Evolutionary conservation across 1,139 yeast species (phyloP).

Genomic region (Sugiyamaella xylanicola): DNA sequence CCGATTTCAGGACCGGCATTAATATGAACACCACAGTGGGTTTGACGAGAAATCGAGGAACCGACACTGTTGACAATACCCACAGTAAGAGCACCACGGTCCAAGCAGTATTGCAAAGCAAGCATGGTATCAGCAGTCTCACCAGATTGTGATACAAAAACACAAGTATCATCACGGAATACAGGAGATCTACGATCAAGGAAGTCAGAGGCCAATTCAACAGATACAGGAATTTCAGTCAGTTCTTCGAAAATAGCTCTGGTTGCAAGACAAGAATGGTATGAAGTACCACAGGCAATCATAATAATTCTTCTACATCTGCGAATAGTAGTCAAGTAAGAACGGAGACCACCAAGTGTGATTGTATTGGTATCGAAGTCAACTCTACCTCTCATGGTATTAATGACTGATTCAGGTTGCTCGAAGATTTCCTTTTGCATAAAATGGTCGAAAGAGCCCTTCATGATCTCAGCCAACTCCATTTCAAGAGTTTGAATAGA

Average conservation of each 20-base stretch:
- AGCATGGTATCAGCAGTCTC: constrained; percentile 99
- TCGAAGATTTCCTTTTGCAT: constrained; percentile 99
- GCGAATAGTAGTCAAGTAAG: constrained; percentile 84
- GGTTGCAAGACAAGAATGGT: constrained; percentile 96
- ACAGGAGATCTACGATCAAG: constrained; percentile 94
- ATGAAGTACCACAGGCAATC: constrained; percentile 99
- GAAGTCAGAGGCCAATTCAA: constrained; percentile 97
- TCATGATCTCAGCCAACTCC: constrained; percentile 98
- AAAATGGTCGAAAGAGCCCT: constrained; percentile 93
- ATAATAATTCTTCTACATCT: constrained; percentile 93
- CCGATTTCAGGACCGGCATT: constrained; percentile 99
- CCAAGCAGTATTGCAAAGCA: constrained; percentile 93
- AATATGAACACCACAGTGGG: constrained; percentile 99
- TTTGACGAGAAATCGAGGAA: constrained; percentile 90
- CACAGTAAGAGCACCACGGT: constrained; percentile 95
- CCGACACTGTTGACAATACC: constrained; percentile 97
- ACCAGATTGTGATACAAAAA: constrained; percentile 98
- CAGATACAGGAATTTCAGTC: constrained; percentile 93
- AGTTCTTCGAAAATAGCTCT: constrained; percentile 95
- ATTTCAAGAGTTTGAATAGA: constrained; percentile 95
- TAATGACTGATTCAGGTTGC: constrained; percentile 97
- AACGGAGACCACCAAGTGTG: constrained; percentile 86
- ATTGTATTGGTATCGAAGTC: constrained; percentile 81
- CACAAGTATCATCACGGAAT: constrained; percentile 96
- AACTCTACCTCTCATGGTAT: constrained; percentile 99